Percentiles rank a stretch among this genome's conserved stretches.
phyloP scores from a whole-genome alignment of 116 monocot genomes.

The Posidonia oceanica region DNA sequence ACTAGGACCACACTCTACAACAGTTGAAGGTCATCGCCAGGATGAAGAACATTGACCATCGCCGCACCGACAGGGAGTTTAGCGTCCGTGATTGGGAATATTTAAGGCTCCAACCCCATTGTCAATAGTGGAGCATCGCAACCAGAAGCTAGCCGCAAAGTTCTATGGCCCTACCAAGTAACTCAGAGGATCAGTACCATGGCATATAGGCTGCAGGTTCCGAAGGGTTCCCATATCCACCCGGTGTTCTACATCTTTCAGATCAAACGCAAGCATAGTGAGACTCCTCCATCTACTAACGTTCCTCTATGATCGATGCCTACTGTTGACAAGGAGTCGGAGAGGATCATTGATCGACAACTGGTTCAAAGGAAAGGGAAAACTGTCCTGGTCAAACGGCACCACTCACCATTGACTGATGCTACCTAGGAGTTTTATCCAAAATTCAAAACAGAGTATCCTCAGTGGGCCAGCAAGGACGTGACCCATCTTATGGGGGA shows the following conservation, averaged over 20 bases:
- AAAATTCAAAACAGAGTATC: no score
- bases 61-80: background rate
- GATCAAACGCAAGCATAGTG: no score
- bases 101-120: background rate
- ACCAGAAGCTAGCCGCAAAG: background rate
- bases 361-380: no score
- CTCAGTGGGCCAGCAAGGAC: no score
- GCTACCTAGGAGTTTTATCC: no score
- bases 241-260: background rate
- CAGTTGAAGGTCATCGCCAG: background rate
- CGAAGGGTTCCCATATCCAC: background rate
- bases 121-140: fast-evolving
- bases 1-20: background rate
- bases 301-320: no score
- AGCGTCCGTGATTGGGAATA: background rate
- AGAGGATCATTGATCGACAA: no score
- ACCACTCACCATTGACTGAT: no score
- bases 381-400: no score
- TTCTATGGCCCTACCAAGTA: background rate
- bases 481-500: no score
- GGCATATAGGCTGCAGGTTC: background rate
- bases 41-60: background rate
- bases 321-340: no score
- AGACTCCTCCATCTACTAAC: no score
- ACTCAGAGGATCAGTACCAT: background rate